phyloP scores from a whole-genome alignment of 1,284 basidiomycete genomes.

The Stygiomarasmius scandens region DNA sequence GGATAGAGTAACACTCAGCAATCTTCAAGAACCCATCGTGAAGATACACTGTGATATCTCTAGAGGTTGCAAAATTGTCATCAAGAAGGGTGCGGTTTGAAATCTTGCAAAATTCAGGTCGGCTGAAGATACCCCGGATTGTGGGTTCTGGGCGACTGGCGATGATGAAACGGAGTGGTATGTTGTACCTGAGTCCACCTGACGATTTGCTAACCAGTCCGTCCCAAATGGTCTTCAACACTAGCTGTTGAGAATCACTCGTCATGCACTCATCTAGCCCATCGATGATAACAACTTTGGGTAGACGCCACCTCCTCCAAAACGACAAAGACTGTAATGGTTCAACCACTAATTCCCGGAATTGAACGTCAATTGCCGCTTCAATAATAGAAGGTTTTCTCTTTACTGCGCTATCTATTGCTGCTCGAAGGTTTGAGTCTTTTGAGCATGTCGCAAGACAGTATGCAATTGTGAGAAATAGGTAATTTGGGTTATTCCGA shows the following conservation, averaged over 20 bases:
- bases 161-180: constrained; percentile 22
- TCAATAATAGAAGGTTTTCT: not conserved
- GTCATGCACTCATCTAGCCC: constrained; percentile 30
- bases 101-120: too few relatives aligned
- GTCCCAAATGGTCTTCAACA: constrained; percentile 27
- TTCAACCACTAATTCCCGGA: constrained; percentile 3
- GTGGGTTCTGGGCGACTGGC: constrained; percentile 27
- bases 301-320: not conserved
- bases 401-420: not conserved
- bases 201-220: constrained; percentile 13
- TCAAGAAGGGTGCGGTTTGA: too few relatives aligned
- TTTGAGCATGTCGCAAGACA: not conserved
- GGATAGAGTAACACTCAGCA: not conserved
- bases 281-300: constrained; percentile 24
- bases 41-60: not conserved
- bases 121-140: constrained; percentile 23
- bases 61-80: too few relatives aligned
- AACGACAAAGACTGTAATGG: not conserved
- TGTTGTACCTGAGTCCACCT: constrained; percentile 20
- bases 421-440: too few relatives aligned
- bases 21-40: not conserved
- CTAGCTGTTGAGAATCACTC: constrained; percentile 25
- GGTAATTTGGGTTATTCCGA: constrained; percentile 1
- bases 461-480: constrained; percentile 8
- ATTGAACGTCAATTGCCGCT: constrained; percentile 2